These are phyloP conservation scores for Podospora pseudocomata DNA, from an alignment of 495 filamentous ascomycete species.

Conservation along the genomic window DNA sequence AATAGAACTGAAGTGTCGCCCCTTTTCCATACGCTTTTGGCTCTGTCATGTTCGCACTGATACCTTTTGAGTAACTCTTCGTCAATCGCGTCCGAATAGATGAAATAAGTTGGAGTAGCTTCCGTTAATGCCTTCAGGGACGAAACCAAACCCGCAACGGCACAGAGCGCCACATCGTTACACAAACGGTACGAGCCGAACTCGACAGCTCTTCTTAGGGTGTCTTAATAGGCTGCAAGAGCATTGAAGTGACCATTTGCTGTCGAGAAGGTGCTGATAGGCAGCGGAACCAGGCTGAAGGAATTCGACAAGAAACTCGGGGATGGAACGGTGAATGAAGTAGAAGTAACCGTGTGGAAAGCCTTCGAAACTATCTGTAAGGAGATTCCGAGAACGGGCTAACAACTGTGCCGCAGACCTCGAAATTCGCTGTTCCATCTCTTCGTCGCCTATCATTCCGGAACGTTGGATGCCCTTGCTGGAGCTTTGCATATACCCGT, in stretches of 20 bases:
- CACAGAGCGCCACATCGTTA: not conserved
- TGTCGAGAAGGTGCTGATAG: not conserved
- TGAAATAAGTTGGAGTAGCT: not conserved
- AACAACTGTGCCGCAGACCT: not conserved
- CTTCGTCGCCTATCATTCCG: not conserved
- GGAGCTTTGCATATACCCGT: not conserved
- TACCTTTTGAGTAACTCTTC: not conserved
- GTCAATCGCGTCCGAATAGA: not conserved
- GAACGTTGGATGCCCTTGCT: not conserved
- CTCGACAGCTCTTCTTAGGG: not conserved
- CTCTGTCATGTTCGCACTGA: not conserved
- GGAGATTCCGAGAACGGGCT: not conserved
- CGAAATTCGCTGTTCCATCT: not conserved
- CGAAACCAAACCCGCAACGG: no score
- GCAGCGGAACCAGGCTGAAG: not conserved
- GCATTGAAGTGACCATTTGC: not conserved
- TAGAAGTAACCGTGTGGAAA: not conserved
- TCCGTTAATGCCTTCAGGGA: not conserved
- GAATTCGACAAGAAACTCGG: not conserved
- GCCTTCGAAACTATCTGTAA: not conserved
- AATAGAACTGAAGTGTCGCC: not conserved
- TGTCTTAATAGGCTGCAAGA: not conserved
- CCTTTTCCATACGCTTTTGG: not conserved
- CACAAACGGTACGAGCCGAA: not conserved
- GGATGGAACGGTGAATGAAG: not conserved